Base-by-base conservation (phyloP, 176 grass and related monocot species). In the Carex parvula region DNA sequence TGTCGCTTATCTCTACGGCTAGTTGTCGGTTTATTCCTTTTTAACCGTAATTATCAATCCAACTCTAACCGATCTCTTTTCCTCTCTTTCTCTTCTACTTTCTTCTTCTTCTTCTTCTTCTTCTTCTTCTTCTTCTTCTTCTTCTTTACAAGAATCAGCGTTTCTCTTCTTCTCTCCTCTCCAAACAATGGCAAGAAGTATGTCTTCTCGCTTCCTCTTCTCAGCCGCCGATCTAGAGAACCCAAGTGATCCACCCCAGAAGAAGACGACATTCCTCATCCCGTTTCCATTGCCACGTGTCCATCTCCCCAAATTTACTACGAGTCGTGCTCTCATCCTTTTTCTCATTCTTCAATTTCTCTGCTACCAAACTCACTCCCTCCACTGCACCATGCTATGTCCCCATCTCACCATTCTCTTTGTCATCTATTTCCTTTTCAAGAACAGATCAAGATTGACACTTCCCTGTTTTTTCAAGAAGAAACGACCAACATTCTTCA, bases 401-500 rank as follows among this genome's bases (percentile, higher is more conserved):
- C 67, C 64, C 74, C 66, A 26, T 58, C 17, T 66, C 44, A 20
- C 33, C 13, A 10, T 56, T 57, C 18, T 78, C 83, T 79, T 84
- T 67, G 22, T 52, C 24, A 7, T 54, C 70, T 74, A 42, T 74
- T 46, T 74, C 15, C 18, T 44, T 17, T 18, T 52, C 70, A 74
- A 74, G 70, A 74, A 74, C 8, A 74, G 70, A 16, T 46, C 70
- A 74, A 74, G 77, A 74, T 72, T 46, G 22, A 15, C 35, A 50
- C n/a, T 57, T 57, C 39, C 41, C 44, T 68, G 11, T 46, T 4
- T n/a, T 50, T 78, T 63, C 37, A 53, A 33, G 58, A 32, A 10
- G 39, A 63, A 22, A 81, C 71, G 83, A 86, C 83, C 91, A 60
- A 56, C 21, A 42, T 94, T 90, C 88, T 92, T 92, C 93, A 90